Base-by-base conservation (phyloP, 176 grass and related monocot species). In the Eragrostis nindensis region DNA sequence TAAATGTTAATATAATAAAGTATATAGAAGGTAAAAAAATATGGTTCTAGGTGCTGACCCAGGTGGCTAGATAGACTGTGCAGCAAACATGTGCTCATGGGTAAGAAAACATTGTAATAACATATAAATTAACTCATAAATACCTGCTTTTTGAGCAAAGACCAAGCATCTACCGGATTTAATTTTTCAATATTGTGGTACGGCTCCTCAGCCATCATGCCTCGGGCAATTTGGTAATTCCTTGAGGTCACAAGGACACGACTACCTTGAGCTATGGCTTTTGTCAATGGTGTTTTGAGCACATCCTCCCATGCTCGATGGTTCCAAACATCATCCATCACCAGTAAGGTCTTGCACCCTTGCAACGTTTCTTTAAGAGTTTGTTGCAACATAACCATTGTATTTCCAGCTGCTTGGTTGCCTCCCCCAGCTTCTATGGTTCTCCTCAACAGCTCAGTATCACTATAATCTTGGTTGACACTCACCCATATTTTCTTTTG, bases 301-400 rank as follows among this genome's bases (percentile, higher is more conserved):
- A 77, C 65, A 0, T 3, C 0, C 0, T 2, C 11, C 82, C 82
- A 84, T 15, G 29, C 82, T 0, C 1, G 0, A 0, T 41, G 1
- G 12, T 29, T 9, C 83, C 83, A 85, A 0, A 85, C 36, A 70
- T 85, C 83, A 61, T 85, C 83, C 1, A 85, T 27, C 8, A 85
- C 42, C 0, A 85, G 0, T 1, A 85, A 18, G 24, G 25, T 49
- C 56, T 71, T 85, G 12, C 40, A 41, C 16, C 67, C 24, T 2
- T 15, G 32, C 0, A 85, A 42, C 2, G 22, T 13, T 2, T 9
- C 3, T 1, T 0, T 27, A 3, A 85, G 66, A 7, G 7, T 16
- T 21, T 0, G 6, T 0, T 21, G 16, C 0, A 85, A 12, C 0
- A 10, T 1, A 0, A 0, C 3, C 57, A 30, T 71, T 16, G 56